Percentiles rank a stretch among this genome's conserved stretches.
These are phyloP conservation scores for Phytophthora crassamura DNA, from an alignment of 352 stramenopile genomes.

Conservation along the genomic window DNA sequence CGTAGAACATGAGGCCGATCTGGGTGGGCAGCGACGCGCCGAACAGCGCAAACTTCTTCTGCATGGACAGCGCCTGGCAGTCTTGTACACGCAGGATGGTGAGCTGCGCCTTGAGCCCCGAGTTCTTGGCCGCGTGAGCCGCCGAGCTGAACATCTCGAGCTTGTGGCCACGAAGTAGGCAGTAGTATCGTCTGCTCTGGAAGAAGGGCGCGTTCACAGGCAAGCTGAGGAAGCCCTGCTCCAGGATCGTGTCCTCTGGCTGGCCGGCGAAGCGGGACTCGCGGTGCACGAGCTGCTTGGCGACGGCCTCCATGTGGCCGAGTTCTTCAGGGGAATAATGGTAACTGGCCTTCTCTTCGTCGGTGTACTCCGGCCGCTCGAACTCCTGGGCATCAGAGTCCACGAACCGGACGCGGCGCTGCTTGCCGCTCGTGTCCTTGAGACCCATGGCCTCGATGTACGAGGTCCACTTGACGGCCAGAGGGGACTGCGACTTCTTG, in stretches of 20 bases:
- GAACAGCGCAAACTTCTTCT: slow-evolving; percentile 72
- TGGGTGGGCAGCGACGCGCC: slow-evolving; percentile 54
- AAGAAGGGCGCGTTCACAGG: slow-evolving; percentile 62
- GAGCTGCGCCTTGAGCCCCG: slow-evolving; percentile 53
- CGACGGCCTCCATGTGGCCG: slow-evolving; percentile 53
- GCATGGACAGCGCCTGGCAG: slow-evolving; percentile 55
- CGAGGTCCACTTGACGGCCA: slow-evolving; percentile 61
- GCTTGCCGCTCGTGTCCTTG: slow-evolving; percentile 39
- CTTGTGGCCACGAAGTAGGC: slow-evolving; percentile 56
- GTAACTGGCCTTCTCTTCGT: slow-evolving; percentile 58
- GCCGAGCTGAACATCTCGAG: slow-evolving; percentile 60
- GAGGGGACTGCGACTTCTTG: slow-evolving; percentile 55
- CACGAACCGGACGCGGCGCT: slow-evolving; percentile 62
- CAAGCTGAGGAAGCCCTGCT: slow-evolving; percentile 71
- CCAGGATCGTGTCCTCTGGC: slow-evolving; percentile 67
- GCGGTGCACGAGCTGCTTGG: slow-evolving; percentile 54
- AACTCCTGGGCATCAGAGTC: slow-evolving; percentile 42
- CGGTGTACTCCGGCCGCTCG: slow-evolving; percentile 43
- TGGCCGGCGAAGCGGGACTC: slow-evolving; percentile 58
- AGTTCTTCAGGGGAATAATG: slow-evolving; percentile 70
- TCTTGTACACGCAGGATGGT: slow-evolving; percentile 69
- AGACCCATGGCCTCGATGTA: slow-evolving; percentile 61
- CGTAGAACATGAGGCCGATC: slow-evolving; percentile 68
- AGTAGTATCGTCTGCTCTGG: slow-evolving; percentile 73
- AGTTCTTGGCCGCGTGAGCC: slow-evolving; percentile 54